Evolutionary conservation across 2,329 filamentous ascomycete species (phyloP), one percentile per base, ranked within the genome.

Genomic region (Penicillium paneum): DNA sequence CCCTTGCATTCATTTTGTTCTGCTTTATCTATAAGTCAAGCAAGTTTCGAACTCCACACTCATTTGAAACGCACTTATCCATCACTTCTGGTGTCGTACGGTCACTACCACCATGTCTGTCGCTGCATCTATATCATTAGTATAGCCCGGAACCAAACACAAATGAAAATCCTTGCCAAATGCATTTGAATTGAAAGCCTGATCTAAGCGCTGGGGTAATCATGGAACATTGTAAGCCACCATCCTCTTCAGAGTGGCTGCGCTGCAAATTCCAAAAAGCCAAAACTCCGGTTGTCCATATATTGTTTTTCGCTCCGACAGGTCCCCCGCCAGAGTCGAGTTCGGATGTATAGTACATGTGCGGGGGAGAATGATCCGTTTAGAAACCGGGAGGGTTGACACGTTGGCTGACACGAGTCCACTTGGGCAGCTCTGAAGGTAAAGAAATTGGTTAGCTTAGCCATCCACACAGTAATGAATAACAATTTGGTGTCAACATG

Each of bases 351-450:
- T 68, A 60, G 61, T 72, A 72, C 68, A 72, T 54, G 55, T 56
- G 55, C 44, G 45, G 38, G 50, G 32, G 43, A 46, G 29, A 28
- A 29, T 52, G 57, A 39, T 28, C 35, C 28, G 44, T 50, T 78
- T 86, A 97, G 77, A 93, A 97, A 78, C 93, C 93, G 43, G 93
- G 92, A 55, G 93, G 93, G 75, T 97, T 97, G 73, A 97, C 71
- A 76, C 93, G 82, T 76, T 97, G 93, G 62, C 90, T 96, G 59
- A 97, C 88, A 77, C 92, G 88, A 65, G 93, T 97, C 93, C 93
- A 97, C 78, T 97, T 91, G 53, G 87, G 88, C 49, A 92, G 76
- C 74, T 91, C 89, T 92, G 57, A 41, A 52, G 52, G 59, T 55
- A 41, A 54, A 34, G 15, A 49, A 39, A 46, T 13, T 11, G 21